Base-by-base conservation (phyloP, 2,329 filamentous ascomycete genomes). In the Calonectria pseudoturangicola region DNA sequence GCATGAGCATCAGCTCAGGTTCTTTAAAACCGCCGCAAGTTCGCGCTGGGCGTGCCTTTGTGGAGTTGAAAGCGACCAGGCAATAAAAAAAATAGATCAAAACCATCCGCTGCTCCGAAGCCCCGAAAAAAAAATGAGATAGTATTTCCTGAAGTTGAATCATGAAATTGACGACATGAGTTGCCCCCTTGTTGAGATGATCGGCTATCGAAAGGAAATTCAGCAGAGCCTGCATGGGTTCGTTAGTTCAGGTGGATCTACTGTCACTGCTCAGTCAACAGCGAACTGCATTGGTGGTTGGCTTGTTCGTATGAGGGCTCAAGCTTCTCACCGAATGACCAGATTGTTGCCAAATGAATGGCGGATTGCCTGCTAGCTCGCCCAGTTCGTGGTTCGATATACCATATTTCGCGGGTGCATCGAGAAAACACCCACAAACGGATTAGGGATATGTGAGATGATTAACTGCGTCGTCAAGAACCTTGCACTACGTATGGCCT, bases 61-160 rank as follows among this genome's bases (percentile, higher is more conserved):
- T 63, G 66, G 43, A 50, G 56, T 21, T 51, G 15, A n/a, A 30
- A 28, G 21, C 10, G 54, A 18, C 25, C 27, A 33, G 9, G 16
- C 25, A 36, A 63, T 45, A 27, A 36, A 25, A 18, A 16, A 30
- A 15, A 43, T 9, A 25, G 33, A 28, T 33, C 33, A 28, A 63
- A 13, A 64, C 36, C 66, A 54, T 41, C 68, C 68, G 28, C 39
- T 58, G 62, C 21, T 41, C 60, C 68, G 60, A 60, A 47, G 18
- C 8, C 41, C 41, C 62, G 60, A 27, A 58, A 60, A 9, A 41
- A 33, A 58, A n/a, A 48, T 33, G 48, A 60, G 41, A 50, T 18
- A 56, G 12, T 36, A 65, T 43, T 65, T 66, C 45, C 36, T 64
- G 66, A 69, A 47, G 50, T 66, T 30, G 47, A 51, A 64, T 36